These are phyloP conservation scores for Basidioascus undulatus DNA, from an alignment of 768 basidiomycete genomes.

Conservation along the genomic window DNA sequence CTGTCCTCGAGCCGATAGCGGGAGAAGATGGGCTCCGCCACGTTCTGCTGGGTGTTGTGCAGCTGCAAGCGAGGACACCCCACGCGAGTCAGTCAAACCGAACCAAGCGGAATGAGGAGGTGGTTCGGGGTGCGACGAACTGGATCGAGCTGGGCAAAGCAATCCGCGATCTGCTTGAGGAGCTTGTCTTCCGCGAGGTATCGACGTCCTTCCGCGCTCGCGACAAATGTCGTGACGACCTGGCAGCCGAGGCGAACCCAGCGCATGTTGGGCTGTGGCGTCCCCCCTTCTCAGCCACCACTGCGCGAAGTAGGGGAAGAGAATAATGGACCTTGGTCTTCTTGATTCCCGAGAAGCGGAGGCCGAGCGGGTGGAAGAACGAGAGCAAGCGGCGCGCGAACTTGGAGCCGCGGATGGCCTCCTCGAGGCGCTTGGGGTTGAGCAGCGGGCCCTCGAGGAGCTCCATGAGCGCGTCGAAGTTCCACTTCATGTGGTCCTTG, in stretches of 20 bases:
- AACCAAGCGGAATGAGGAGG: no score
- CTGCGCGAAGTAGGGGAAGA: not conserved
- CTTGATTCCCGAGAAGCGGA: constrained; percentile 57
- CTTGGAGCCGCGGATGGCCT: constrained; percentile 70
- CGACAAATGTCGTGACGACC: constrained; percentile 55
- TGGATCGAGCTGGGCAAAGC: constrained; percentile 80
- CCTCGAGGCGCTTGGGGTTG: constrained; percentile 77
- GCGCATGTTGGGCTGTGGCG: constrained; percentile 47
- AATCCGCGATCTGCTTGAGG: constrained; percentile 52
- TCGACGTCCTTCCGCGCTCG: constrained; percentile 55
- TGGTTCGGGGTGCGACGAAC: no score
- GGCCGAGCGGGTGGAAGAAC: constrained; percentile 77
- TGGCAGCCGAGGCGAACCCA: constrained; percentile 74
- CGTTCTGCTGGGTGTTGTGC: no score
- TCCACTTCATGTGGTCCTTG: constrained; percentile 80
- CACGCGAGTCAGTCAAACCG: no score
- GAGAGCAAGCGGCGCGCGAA: constrained; percentile 75
- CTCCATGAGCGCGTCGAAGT: constrained; percentile 65
- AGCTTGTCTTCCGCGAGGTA: constrained; percentile 75
- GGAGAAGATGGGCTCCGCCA: constrained; percentile 30
- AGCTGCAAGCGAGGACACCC: no score
- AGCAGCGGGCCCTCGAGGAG: constrained; percentile 77
- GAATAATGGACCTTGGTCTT: constrained; percentile 30
- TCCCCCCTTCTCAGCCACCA: not conserved
- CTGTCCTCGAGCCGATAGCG: constrained; percentile 57